Conservation (phyloP, 2,329 filamentous ascomycete species). For the Neofusicoccum umdonicola region DNA sequence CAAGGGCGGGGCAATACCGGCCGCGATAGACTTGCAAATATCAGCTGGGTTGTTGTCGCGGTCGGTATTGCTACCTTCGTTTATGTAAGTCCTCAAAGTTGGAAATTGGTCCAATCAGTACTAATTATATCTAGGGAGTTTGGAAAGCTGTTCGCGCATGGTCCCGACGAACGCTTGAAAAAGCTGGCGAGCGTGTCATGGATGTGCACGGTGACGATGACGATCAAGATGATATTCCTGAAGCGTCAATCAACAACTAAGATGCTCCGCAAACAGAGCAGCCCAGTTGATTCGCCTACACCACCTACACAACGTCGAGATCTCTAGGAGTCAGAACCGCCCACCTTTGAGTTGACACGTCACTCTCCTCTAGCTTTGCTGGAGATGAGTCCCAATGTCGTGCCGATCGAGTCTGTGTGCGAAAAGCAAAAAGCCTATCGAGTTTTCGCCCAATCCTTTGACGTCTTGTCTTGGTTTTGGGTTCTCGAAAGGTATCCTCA, state of each 20-base stretch:
- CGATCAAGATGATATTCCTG: slow-evolving; percentile 41
- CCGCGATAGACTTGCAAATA: slow-evolving; percentile 71
- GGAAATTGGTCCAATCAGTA: background rate
- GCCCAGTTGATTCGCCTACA: background rate
- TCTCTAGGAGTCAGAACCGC: background rate
- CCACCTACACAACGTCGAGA: background rate
- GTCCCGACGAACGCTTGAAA: slow-evolving; percentile 70
- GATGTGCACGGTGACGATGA: slow-evolving; percentile 70
- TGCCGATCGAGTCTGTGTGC: slow-evolving; percentile 18
- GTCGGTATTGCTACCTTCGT: slow-evolving; percentile 80
- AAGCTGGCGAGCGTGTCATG: slow-evolving; percentile 74
- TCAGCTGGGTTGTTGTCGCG: slow-evolving; percentile 75
- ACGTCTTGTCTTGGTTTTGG: slow-evolving; percentile 17
- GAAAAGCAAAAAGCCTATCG: slow-evolving; percentile 7
- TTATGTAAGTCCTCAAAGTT: slow-evolving; percentile 56
- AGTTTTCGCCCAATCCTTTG: background rate
- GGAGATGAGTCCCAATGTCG: slow-evolving; percentile 8
- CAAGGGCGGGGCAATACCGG: slow-evolving; percentile 59
- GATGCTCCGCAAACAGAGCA: background rate
- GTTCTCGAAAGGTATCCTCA: slow-evolving; percentile 1
- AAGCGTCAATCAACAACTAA: background rate
- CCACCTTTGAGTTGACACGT: slow-evolving; percentile 17
- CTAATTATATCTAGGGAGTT: slow-evolving; percentile 41
- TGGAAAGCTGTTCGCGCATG: slow-evolving; percentile 78
- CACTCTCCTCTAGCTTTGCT: slow-evolving; percentile 2